Evolutionary conservation across 768 basidiomycete species (phyloP).

Genomic region (Tricholoma bakamatsutake): DNA sequence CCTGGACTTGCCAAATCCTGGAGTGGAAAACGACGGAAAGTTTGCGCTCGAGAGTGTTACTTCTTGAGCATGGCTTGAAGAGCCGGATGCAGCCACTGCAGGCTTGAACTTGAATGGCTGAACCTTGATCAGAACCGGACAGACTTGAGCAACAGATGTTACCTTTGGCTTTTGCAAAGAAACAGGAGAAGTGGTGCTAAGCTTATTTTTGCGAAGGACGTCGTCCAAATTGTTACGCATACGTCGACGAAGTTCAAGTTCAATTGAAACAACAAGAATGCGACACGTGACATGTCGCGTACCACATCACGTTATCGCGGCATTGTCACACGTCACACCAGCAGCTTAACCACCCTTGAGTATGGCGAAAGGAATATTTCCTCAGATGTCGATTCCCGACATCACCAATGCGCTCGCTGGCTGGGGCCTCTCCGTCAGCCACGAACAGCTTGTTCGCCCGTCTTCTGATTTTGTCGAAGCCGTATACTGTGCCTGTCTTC

Average conservation of each 20-base stretch:
- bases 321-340: background rate
- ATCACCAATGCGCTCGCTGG: slow-evolving; percentile 59
- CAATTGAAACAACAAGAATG: background rate
- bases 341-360: background rate
- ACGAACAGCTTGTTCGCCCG: slow-evolving; percentile 63
- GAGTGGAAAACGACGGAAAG: slow-evolving; percentile 40
- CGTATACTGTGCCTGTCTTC: slow-evolving; percentile 66
- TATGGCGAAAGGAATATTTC: slow-evolving; percentile 53
- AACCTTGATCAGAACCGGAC: background rate
- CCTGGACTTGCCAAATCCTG: slow-evolving; percentile 32
- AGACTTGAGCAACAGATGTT: background rate
- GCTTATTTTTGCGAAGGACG: background rate
- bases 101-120: slow-evolving; percentile 42
- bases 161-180: background rate
- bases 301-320: background rate
- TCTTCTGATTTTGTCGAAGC: slow-evolving; percentile 64
- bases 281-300: slow-evolving; percentile 15
- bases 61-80: slow-evolving; percentile 9
- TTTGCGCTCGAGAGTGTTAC: slow-evolving; percentile 19
- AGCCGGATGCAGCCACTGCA: slow-evolving; percentile 17
- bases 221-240: slow-evolving; percentile 5
- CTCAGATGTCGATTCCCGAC: slow-evolving; percentile 58
- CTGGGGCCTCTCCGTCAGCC: slow-evolving; percentile 64
- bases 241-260: background rate
- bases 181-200: background rate